Evolutionary conservation across 257 asterid species (phyloP), one percentile per base, ranked within the genome.

Genomic region (Nemophila menziesii): DNA sequence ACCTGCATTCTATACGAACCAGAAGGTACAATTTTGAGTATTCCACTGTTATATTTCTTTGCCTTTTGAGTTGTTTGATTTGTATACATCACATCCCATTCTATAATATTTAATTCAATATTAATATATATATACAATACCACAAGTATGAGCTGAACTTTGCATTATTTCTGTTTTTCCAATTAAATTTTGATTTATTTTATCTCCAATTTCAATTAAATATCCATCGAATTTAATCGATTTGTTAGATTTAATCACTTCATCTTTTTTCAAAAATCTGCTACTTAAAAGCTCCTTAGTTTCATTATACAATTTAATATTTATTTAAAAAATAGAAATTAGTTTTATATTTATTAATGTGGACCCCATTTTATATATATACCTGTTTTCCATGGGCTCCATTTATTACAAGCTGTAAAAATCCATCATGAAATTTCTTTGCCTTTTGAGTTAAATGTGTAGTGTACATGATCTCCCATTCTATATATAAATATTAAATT

Each of bases 401-500:
- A 65, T 67, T 57, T 48, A 54, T 59, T 48, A 63, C 59, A 60
- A 87, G 90, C 55, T 61, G 73, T 58, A 83, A 60, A 61, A 67
- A 64, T 17, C 93, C 95, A 61, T 87, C 97, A 57, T 73, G 93
- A 49, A 67, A 83, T 58, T 71, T 87, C 77, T 87, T 83, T 21
- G 77, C 78, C 71, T 83, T 83, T 61, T 83, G 92, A 65, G 83
- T 73, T 54, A 83, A 23, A 43, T 87, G 92, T 44, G 80, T 64
- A n/a, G 97, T 83, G 75, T 83, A 83, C 70, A 83, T 54, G 61
- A 75, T 93, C 84, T 73, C 78, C 95, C 97, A 87, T 60, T 83
- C 95, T 80, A 44, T 11, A 38, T 40, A n/a, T 24, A 46, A 58
- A 22, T 8, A 41, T n/a, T n/a, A n/a, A n/a, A n/a, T n/a, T n/a